Base-by-base conservation (phyloP, 2,329 filamentous ascomycete species). In the Lachnellula suecica region DNA sequence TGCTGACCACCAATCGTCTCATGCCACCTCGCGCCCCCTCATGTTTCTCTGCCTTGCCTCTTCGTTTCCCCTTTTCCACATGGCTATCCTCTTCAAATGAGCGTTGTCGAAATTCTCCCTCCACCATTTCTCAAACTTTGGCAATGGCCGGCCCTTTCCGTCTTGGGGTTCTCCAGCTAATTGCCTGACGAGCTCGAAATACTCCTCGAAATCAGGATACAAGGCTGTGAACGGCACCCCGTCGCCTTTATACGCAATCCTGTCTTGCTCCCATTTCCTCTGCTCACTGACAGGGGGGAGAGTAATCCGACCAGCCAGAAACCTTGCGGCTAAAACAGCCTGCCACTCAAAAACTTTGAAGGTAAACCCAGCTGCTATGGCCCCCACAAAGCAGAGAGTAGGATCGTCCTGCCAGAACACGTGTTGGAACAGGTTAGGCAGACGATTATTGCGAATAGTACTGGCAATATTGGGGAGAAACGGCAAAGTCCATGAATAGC, bases 331-430 rank as follows among this genome's bases (percentile, higher is more conserved):
- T 1, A 81, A 73, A 0, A 87, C 83, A 6, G 83, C 82, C 61
- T 87, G 84, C 81, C 82, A 87, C 68, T 87, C 84, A 50, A 85
- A 87, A 25, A 87, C 76, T 63, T 84, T 85, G 70, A 88, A 88
- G 0, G 84, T 88, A 24, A 88, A 67, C 0, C 79, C 80, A 0
- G 79, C 78, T 1, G 71, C 70, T 52, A 79, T 80, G 4, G 82
- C 83, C 23, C 82, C 83, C 2, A 85, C 71, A 59, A 85, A 85
- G 2, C 79, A 67, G 9, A 85, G 68, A 0, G 74, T 78, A 0
- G 81, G 78, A 56, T 85, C 82, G 17, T 73, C 59, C 29, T 70
- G 71, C 64, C 75, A 82, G 6, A 84, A 77, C 1, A 84, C 69
- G 59, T 85, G 82, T 59, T 82, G 78, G 59, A 82, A 85, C 0